Percentiles rank a stretch among this genome's conserved stretches.
Conservation (phyloP, 2,329 filamentous ascomycete species). For the Monosporascus sp. region DNA sequence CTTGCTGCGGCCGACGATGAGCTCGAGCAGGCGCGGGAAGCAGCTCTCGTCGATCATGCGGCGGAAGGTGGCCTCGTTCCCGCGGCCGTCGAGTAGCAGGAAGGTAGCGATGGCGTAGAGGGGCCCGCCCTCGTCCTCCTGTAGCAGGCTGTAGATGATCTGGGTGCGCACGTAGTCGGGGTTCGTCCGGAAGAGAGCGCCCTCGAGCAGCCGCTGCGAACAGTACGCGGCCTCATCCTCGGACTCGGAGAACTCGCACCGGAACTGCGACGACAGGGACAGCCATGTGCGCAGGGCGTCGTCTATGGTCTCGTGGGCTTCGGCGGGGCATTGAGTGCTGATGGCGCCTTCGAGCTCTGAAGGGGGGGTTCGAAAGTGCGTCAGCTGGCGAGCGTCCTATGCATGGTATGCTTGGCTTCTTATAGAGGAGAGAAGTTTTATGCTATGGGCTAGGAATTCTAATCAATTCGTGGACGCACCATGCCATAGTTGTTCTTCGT, state of each 20-base stretch:
- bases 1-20: conserved; percentile 61
- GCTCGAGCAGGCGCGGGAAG: conserved; percentile 76
- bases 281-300: conserved; percentile 82
- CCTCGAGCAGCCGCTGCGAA: conserved; percentile 72
- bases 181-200: conserved; percentile 68
- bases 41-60: conserved; percentile 83
- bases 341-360: conserved; percentile 46
- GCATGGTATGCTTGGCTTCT: neutral
- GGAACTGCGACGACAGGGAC: conserved; percentile 68
- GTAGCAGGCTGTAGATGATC: conserved; percentile 83
- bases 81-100: conserved; percentile 79
- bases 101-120: conserved; percentile 80
- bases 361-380: neutral
- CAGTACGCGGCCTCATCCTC: conserved; percentile 79
- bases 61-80: conserved; percentile 72
- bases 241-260: conserved; percentile 68
- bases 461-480: conserved; percentile 47
- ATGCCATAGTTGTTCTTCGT: conserved; percentile 84
- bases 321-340: conserved; percentile 35
- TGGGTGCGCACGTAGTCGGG: conserved; percentile 86
- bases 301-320: conserved; percentile 63
- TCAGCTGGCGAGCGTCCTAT: neutral
- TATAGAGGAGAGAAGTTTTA: neutral
- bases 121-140: conserved; percentile 80
- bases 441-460: neutral